Base-by-base conservation (phyloP, 75 land plant genomes). In the Pinus tabuliformis region DNA sequence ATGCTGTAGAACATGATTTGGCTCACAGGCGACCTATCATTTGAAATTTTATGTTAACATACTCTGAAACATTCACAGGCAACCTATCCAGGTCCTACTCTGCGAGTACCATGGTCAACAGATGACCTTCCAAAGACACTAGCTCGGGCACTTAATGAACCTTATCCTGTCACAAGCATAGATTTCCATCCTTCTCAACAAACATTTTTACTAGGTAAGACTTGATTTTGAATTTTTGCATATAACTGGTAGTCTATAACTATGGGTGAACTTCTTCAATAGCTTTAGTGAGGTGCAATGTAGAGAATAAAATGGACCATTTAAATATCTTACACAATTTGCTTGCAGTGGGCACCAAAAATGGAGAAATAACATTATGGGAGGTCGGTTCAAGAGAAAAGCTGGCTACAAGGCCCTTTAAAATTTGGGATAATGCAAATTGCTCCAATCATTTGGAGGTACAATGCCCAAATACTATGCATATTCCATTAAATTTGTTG, bases 181-280 rank as follows among this genome's bases (percentile, higher is more conserved):
- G 99, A 96, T 83, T 96, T 96, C 70, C 99, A 96, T 74, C 99
- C 99, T 15, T 66, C 74, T 36, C 94, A 91, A 57, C 97, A 91
- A 56, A 88, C 89, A 58, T 58, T 93, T 13, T 85, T 96, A 78
- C 86, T 96, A 63, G 97, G 98, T 60, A 79, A 71, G 56, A 20
- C 12, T 71, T 45, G 73, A 26, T n/a, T 70, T n/a, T 76, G n/a
- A 14, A 18, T 14, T 22, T 8, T 13, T 36, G 20, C 39, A 4
- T 76, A 18, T 18, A 62, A 61, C 70, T 30, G 7, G 9, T 42
- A 21, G n/a, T 72, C 72, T 68, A 37, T 36, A 37, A 66, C 54
- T 20, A 66, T 68, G 22, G 20, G 52, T 20, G n/a, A 68, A 62
- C 9, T 68, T 20, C 8, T 42, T n/a, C 39, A 68, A n/a, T 42